phyloP scores from a whole-genome alignment of 202 grass and related monocot species.

The Digitaria exilis region DNA sequence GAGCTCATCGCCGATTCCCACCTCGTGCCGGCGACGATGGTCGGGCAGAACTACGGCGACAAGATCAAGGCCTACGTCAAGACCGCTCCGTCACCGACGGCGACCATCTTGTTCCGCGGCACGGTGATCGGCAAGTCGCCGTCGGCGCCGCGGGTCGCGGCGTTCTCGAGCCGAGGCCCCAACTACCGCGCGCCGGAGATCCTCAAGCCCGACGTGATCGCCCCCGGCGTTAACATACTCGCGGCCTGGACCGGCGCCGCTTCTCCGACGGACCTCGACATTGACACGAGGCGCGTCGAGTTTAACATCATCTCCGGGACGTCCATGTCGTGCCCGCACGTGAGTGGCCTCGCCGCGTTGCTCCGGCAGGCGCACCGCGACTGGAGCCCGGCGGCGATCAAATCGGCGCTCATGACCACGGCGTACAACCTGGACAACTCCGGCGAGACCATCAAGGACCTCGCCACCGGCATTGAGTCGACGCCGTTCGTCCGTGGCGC shows the following conservation, averaged over 20 bases:
- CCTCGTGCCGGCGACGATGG: conserved; percentile 72
- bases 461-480: conserved; percentile 44
- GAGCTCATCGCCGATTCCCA: conserved; percentile 78
- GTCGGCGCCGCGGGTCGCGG: conserved; percentile 59
- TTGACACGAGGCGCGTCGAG: conserved; percentile 64
- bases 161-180: conserved; percentile 81
- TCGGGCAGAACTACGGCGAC: conserved; percentile 58
- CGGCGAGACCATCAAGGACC: conserved; percentile 50
- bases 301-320: conserved; percentile 98
- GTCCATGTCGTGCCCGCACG: conserved; percentile 97
- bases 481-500: conserved; percentile 77
- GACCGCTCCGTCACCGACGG: conserved; percentile 49
- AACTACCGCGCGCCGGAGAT: conserved; percentile 59
- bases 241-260: conserved; percentile 66
- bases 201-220: conserved; percentile 84
- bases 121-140: conserved; percentile 60
- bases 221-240: conserved; percentile 80
- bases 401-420: conserved; percentile 87
- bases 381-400: conserved; percentile 77
- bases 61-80: conserved; percentile 54
- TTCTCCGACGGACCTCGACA: conserved; percentile 57
- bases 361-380: conserved; percentile 62
- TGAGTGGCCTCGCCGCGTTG: conserved; percentile 75
- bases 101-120: conserved; percentile 63
- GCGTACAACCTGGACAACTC: conserved; percentile 72